These are phyloP conservation scores for Lactarius sanguifluus DNA, from an alignment of 768 basidiomycete genomes.

Conservation along the genomic window DNA sequence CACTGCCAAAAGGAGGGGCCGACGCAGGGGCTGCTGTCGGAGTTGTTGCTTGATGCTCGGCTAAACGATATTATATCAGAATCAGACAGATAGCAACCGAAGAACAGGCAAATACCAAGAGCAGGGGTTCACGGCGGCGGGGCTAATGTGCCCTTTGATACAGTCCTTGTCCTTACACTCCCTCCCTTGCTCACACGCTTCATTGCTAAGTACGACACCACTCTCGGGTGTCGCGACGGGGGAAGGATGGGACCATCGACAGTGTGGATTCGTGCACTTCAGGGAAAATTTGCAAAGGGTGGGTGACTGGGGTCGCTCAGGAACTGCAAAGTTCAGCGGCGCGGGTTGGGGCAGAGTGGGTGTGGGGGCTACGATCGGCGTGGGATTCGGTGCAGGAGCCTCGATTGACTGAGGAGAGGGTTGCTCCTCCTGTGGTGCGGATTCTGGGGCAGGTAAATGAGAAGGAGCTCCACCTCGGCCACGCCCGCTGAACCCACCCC, in stretches of 20 bases:
- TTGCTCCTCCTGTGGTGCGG: slow-evolving; percentile 25
- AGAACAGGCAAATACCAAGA: slow-evolving; percentile 46
- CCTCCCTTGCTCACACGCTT: slow-evolving; percentile 86
- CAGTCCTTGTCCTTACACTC: slow-evolving; percentile 94
- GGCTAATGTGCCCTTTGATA: slow-evolving; percentile 87
- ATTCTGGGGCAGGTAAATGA: slow-evolving; percentile 24
- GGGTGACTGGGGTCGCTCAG: slow-evolving; percentile 82
- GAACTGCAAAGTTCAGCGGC: slow-evolving; percentile 53
- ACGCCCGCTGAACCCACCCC: slow-evolving; percentile 31
- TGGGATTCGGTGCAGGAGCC: slow-evolving; percentile 25
- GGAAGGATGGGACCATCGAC: slow-evolving; percentile 91
- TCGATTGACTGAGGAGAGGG: slow-evolving; percentile 28
- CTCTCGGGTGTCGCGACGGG: slow-evolving; percentile 96
- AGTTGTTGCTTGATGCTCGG: slow-evolving; percentile 23
- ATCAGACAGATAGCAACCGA: not conserved
- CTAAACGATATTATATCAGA: slow-evolving; percentile 14
- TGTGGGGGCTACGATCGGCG: slow-evolving; percentile 30
- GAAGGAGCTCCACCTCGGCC: slow-evolving; percentile 29
- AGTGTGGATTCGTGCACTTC: slow-evolving; percentile 88
- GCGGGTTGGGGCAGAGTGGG: slow-evolving; percentile 34
- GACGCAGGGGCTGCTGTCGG: slow-evolving; percentile 41
- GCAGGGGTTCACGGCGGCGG: slow-evolving; percentile 68
- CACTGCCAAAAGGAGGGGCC: slow-evolving; percentile 36
- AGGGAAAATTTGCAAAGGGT: slow-evolving; percentile 91
- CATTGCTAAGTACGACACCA: slow-evolving; percentile 92